These are phyloP conservation scores for Sequoiadendron giganteum DNA, from an alignment of 75 land plant species.

Conservation along the genomic window DNA sequence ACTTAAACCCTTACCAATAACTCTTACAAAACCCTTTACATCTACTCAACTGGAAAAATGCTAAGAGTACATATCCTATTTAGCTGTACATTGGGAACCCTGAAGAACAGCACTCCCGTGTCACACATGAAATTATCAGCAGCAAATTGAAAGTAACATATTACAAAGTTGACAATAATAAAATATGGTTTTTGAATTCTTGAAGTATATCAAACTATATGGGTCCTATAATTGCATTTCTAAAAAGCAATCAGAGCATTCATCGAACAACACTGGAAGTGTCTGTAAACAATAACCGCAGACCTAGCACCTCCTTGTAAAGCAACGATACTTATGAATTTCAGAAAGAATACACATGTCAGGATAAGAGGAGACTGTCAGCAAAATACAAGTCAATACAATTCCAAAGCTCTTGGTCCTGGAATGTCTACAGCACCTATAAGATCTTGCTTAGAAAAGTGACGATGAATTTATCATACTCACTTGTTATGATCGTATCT, in stretches of 20 bases:
- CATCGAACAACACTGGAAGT: neutral
- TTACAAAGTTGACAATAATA: neutral
- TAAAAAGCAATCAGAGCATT: neutral
- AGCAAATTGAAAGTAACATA: neutral
- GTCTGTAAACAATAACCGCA: neutral
- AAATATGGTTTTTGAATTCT: neutral
- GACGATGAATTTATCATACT: neutral
- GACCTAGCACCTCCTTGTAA: neutral
- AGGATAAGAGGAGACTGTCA: neutral
- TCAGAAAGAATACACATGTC: neutral
- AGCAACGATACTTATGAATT: neutral
- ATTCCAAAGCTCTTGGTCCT: neutral
- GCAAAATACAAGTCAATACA: neutral
- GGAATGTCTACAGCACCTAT: neutral
- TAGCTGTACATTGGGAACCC: neutral
- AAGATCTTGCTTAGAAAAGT: neutral
- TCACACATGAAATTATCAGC: neutral
- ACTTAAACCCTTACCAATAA: neutral
- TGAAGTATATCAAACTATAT: too few relatives aligned
- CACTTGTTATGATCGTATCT: neutral
- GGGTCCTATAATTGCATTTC: neutral
- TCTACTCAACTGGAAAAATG: neutral
- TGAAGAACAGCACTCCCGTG: neutral
- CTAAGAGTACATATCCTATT: neutral
- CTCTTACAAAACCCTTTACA: neutral